These are phyloP conservation scores for Multifurca ochricompacta DNA, from an alignment of 768 basidiomycete genomes.

Conservation along the genomic window DNA sequence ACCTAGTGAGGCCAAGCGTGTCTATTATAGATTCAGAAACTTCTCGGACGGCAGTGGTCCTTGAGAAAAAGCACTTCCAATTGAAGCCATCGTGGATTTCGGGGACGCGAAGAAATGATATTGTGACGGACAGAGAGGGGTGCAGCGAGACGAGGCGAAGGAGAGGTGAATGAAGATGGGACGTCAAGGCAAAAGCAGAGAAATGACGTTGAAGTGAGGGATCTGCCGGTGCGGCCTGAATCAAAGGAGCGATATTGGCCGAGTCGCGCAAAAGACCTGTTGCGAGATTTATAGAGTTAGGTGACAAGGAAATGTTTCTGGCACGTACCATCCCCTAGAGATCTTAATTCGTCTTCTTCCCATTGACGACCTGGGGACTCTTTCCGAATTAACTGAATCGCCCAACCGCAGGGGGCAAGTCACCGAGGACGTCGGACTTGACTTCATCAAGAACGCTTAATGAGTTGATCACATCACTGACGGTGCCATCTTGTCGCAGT, in stretches of 20 bases:
- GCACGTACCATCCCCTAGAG: constrained; percentile 52
- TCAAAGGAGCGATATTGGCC: constrained; percentile 43
- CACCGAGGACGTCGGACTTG: constrained; percentile 46
- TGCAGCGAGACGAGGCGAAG: constrained; percentile 69
- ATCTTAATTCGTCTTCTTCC: constrained; percentile 64
- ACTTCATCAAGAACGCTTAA: constrained; percentile 43
- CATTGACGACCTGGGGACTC: constrained; percentile 55
- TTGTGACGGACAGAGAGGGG: constrained; percentile 42
- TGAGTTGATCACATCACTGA: constrained; percentile 50
- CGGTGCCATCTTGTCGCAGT: constrained; percentile 43
- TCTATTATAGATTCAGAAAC: constrained; percentile 44
- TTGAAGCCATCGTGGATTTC: constrained; percentile 68
- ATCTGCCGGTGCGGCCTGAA: constrained; percentile 34
- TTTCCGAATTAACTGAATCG: constrained; percentile 52
- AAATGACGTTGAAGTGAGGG: constrained; percentile 44
- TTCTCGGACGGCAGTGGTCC: constrained; percentile 46
- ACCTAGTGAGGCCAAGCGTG: constrained; percentile 64
- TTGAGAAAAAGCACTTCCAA: constrained; percentile 60
- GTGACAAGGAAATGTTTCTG: not conserved
- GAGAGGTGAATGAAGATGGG: constrained; percentile 56
- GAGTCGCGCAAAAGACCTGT: constrained; percentile 44
- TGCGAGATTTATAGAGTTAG: constrained; percentile 11
- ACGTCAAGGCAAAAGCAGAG: constrained; percentile 61
- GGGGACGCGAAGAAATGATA: constrained; percentile 61
- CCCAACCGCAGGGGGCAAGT: constrained; percentile 58